These are phyloP conservation scores for Colletotrichum sp. DNA, from an alignment of 2,329 filamentous ascomycete species.

Conservation along the genomic window DNA sequence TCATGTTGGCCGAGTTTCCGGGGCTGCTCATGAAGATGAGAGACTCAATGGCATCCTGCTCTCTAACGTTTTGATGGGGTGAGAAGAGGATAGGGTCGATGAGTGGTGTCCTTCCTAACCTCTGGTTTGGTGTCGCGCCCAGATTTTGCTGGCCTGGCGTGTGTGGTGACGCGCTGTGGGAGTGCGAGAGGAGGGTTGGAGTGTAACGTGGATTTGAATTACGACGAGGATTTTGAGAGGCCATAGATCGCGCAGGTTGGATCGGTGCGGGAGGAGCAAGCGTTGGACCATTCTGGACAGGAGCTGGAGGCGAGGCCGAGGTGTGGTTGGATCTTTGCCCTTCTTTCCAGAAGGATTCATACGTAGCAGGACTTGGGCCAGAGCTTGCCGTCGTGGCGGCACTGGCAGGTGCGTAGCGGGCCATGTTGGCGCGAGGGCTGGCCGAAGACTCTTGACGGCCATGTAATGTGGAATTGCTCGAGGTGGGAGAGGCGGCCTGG, in stretches of 20 bases:
- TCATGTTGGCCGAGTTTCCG: conserved; percentile 70
- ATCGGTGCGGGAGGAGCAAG: conserved; percentile 62
- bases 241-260: conserved; percentile 48
- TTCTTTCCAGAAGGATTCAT: conserved; percentile 52
- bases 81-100: conserved; percentile 66
- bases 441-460: conserved; percentile 55
- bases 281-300: conserved; percentile 36
- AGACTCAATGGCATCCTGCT: conserved; percentile 83
- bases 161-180: conserved; percentile 51
- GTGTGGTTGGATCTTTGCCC: not conserved
- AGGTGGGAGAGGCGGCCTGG: conserved; percentile 67
- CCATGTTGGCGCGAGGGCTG: conserved; percentile 48
- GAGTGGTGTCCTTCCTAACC: conserved; percentile 38
- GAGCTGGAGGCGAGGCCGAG: conserved; percentile 41
- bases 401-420: conserved; percentile 6
- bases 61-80: conserved; percentile 71
- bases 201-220: conserved; percentile 55
- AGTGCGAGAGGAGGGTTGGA: conserved; percentile 54
- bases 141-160: conserved; percentile 17
- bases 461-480: conserved; percentile 62
- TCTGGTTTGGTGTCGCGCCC: conserved; percentile 33
- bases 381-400: conserved; percentile 29
- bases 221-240: conserved; percentile 48
- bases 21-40: conserved; percentile 84
- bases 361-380: conserved; percentile 26